Percentiles rank a stretch among this genome's conserved stretches.
Conservation (phyloP, 208 protist genomes). For the Crithidia fasciculata region DNA sequence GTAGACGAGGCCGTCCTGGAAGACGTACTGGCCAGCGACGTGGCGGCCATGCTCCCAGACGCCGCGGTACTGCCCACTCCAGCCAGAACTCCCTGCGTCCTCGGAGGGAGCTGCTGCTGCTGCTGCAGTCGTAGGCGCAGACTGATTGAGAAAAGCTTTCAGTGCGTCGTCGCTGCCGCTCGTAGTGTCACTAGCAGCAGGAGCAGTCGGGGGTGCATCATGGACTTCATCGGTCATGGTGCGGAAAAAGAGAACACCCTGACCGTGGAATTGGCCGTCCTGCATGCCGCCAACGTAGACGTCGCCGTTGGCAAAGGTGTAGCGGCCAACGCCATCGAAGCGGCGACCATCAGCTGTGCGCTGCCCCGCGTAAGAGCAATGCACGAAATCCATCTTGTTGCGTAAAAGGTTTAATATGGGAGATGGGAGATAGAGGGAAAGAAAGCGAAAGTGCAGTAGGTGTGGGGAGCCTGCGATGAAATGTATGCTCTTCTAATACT, state of each 20-base stretch:
- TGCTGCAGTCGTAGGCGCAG: neutral
- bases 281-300: conserved; percentile 77
- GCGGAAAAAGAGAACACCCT: conserved; percentile 81
- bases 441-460: neutral
- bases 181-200: neutral
- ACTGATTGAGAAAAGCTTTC: conserved; percentile 17
- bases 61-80: conserved; percentile 84
- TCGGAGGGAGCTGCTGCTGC: neutral
- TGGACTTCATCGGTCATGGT: neutral
- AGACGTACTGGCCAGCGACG: conserved; percentile 82
- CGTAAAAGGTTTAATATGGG: neutral
- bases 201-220: neutral
- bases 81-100: conserved; percentile 15
- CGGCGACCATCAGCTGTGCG: conserved; percentile 67
- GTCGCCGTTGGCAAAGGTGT: conserved; percentile 86
- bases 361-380: conserved; percentile 70
- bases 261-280: conserved; percentile 86
- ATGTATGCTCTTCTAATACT: too few species aligned
- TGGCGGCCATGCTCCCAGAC: conserved; percentile 80
- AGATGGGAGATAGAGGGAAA: neutral
- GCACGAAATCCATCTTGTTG: conserved; percentile 49
- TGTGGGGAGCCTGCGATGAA: neutral
- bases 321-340: conserved; percentile 74
- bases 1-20: conserved; percentile 84
- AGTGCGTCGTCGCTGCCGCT: neutral